Percentiles rank a stretch among this genome's conserved stretches.
These are phyloP conservation scores for Austroboletus novae-zelandiae DNA, from an alignment of 1,284 basidiomycete species.

Conservation along the genomic window DNA sequence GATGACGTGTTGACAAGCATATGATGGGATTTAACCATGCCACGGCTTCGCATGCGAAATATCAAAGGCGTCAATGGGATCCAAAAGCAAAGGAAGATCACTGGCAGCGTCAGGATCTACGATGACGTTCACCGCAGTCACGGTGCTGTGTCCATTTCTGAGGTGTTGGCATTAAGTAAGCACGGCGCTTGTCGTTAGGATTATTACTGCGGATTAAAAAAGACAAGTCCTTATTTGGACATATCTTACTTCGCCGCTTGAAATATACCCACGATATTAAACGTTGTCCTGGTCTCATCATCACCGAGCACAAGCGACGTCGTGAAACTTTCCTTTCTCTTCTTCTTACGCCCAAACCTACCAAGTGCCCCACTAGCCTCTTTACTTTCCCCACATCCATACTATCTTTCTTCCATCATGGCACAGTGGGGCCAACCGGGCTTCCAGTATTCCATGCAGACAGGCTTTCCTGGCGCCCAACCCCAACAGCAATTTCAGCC, in stretches of 20 bases:
- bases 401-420: constrained; percentile 30
- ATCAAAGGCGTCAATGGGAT: no score
- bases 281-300: neutral
- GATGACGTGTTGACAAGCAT: neutral
- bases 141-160: no score
- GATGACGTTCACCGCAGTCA: no score
- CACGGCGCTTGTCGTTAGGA: no score
- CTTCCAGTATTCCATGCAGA: constrained; percentile 57
- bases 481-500: constrained; percentile 44
- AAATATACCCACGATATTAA: constrained; percentile 9
- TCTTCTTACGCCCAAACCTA: neutral
- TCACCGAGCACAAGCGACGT: constrained; percentile 2
- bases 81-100: no score
- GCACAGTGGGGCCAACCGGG: constrained; percentile 65
- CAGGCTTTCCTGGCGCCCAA: constrained; percentile 51
- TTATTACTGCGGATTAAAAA: neutral
- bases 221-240: constrained; percentile 10
- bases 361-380: no score
- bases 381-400: no score
- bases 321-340: neutral
- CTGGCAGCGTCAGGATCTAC: no score
- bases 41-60: neutral
- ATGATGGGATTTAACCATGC: neutral
- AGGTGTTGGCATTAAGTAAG: no score
- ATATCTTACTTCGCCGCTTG: constrained; percentile 16